Evolutionary conservation across 768 basidiomycete genomes (phyloP).

Genomic region (Strobilomyces dryophilus): DNA sequence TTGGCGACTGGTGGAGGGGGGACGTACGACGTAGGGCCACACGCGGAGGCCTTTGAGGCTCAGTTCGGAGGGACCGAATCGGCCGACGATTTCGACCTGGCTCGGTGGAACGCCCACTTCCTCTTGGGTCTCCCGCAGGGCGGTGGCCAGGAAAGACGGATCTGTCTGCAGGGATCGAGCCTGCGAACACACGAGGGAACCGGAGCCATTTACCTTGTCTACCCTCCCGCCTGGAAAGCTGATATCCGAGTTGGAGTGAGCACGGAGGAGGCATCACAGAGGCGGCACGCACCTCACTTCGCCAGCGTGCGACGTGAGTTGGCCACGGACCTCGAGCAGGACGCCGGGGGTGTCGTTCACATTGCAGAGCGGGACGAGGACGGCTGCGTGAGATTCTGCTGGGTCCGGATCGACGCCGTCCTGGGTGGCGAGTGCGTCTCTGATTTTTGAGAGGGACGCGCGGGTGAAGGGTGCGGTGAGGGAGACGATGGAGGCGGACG

Average conservation of each 20-base stretch:
- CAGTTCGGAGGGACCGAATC: constrained; percentile 56
- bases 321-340: constrained; percentile 65
- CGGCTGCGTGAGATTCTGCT: constrained; percentile 53
- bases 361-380: constrained; percentile 77
- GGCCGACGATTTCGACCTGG: constrained; percentile 63
- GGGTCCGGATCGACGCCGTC: constrained; percentile 16
- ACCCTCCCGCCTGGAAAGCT: constrained; percentile 77
- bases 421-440: constrained; percentile 23
- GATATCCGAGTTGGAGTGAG: neutral
- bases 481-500: constrained; percentile 24
- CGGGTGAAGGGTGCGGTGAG: constrained; percentile 36
- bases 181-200: neutral
- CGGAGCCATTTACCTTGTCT: constrained; percentile 46
- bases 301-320: constrained; percentile 68
- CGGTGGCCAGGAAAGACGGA: constrained; percentile 48
- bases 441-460: constrained; percentile 30
- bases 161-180: constrained; percentile 41
- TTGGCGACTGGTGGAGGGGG: neutral
- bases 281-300: constrained; percentile 63
- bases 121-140: constrained; percentile 70
- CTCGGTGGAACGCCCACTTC: constrained; percentile 62
- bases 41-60: constrained; percentile 60
- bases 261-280: neutral
- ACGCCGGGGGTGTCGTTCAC: constrained; percentile 62
- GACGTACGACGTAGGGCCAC: constrained; percentile 73